Evolutionary conservation across 164 flowering plant species (phyloP), one percentile per base, ranked within the genome.

Genomic region (Umbilicus rupestris): DNA sequence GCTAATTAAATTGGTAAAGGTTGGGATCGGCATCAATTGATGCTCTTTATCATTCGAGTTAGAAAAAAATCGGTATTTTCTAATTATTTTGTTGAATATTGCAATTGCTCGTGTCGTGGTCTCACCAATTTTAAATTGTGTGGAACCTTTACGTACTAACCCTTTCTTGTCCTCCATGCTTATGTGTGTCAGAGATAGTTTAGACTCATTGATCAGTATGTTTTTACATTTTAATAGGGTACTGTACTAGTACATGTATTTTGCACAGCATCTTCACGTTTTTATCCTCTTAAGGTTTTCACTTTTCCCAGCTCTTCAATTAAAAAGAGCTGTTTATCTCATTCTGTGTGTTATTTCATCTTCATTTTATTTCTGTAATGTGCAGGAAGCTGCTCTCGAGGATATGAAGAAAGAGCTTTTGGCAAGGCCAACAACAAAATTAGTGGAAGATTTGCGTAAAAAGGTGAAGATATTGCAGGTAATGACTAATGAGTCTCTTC

Each of bases 391-490:
- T 73, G 83, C 81, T 68, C 75, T 87, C 62, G 91, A 83, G 78
- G 96, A 90, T 74, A 73, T 87, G 72, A 88, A 83, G 81, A 90
- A 87, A 76, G 99, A 87, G 83, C 86, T 95, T 73, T 92, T 84
- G 68, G 77, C 79, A 42, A 84, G 99, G 76, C 99, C 99, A 45
- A 87, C 99, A 66, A 69, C 59, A 63, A 95, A 92, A 74, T 62
- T 88, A 74, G 89, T 95, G 47, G 97, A 95, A 67, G 99, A 95
- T 78, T 79, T 95, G 75, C 96, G 88, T 20, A 92, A 90, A 74
- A 87, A 92, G 80, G 92, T 95, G 66, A 95, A 92, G 78, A 92
- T 92, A 65, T 76, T 95, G 82, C 99, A 95, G 98, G 99, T 94
- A 67, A 64, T 70, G 29, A 33, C 98, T 94, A 67, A 64, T 70